Conservation (phyloP, 345 rosid genomes). For the Pugionium cornutum region DNA sequence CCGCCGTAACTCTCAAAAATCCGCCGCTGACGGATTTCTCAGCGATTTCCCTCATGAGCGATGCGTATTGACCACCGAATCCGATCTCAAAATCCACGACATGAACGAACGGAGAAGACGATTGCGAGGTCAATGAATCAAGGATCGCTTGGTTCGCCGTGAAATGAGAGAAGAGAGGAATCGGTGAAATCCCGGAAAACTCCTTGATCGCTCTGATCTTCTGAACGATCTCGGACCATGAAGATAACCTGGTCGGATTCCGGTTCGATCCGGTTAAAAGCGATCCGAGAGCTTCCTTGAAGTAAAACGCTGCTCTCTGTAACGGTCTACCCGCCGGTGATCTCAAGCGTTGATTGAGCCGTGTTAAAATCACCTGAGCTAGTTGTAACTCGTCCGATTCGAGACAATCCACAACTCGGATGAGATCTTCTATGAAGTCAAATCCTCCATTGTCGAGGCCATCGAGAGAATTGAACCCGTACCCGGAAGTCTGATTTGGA, state of each 20-base stretch:
- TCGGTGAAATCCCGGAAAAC: conserved; percentile 74
- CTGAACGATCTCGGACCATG: conserved; percentile 75
- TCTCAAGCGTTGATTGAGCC: conserved; percentile 65
- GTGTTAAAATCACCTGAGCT: conserved; percentile 74
- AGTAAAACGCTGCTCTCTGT: conserved; percentile 83
- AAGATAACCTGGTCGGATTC: conserved; percentile 44
- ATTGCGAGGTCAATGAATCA: conserved; percentile 57
- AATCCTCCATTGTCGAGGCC: conserved; percentile 40
- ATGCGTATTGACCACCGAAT: conserved; percentile 89
- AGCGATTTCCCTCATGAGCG: conserved; percentile 74
- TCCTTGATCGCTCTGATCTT: conserved; percentile 69
- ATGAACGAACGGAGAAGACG: conserved; percentile 61
- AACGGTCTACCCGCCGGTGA: conserved; percentile 73
- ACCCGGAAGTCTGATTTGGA: conserved; percentile 34
- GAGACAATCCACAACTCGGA: conserved; percentile 76
- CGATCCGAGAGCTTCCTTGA: conserved; percentile 78
- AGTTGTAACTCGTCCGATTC: conserved; percentile 77
- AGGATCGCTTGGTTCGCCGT: conserved; percentile 84
- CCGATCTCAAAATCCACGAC: conserved; percentile 92
- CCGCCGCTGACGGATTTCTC: conserved; percentile 54
- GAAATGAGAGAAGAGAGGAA: conserved; percentile 89
- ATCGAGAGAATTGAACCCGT: conserved; percentile 36
- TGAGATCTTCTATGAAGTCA: conserved; percentile 72
- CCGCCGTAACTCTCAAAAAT: conserved; percentile 70
- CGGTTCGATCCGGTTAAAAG: conserved; percentile 56